Conservation (phyloP, 495 filamentous ascomycete species). For the Letharia columbiana region DNA sequence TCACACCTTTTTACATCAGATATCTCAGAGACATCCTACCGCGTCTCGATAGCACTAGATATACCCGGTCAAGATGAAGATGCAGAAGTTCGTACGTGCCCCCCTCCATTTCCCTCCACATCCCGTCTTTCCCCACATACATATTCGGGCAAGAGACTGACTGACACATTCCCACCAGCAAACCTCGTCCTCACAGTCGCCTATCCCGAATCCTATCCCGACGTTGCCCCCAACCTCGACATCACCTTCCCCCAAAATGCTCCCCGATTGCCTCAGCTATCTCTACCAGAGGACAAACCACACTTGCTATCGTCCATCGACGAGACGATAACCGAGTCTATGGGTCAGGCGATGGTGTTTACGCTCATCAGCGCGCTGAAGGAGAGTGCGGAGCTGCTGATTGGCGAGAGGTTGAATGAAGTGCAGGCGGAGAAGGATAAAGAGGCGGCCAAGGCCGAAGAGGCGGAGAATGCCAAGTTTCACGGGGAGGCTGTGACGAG, state of each 20-base stretch:
- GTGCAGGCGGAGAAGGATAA: slow-evolving; percentile 55
- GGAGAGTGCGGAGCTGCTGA: slow-evolving; percentile 73
- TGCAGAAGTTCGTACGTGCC: slow-evolving; percentile 40
- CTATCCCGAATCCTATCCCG: slow-evolving; percentile 82
- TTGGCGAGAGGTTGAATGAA: slow-evolving; percentile 57
- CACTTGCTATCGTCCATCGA: slow-evolving; percentile 59
- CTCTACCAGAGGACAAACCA: slow-evolving; percentile 60
- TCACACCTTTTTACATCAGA: slow-evolving; percentile 40
- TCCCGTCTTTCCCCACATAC: neutral
- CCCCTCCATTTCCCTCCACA: neutral
- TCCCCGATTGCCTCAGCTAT: slow-evolving; percentile 52
- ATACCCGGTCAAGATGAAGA: slow-evolving; percentile 52
- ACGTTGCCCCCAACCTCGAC: slow-evolving; percentile 71
- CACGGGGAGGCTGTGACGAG: slow-evolving; percentile 78
- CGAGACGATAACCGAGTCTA: slow-evolving; percentile 70
- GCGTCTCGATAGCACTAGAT: slow-evolving; percentile 74
- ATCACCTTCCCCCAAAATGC: slow-evolving; percentile 63
- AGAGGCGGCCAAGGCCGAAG: slow-evolving; percentile 61
- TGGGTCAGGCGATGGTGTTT: slow-evolving; percentile 98
- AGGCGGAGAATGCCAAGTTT: slow-evolving; percentile 93
- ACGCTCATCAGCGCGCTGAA: slow-evolving; percentile 79
- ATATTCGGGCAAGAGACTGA: neutral
- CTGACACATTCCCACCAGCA: slow-evolving; percentile 29
- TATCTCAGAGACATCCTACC: slow-evolving; percentile 76
- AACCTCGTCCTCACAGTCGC: slow-evolving; percentile 70